A percentile compares a stretch with the other conserved stretches of the same genome.
Evolutionary conservation across 495 filamentous ascomycete species (phyloP).

Genomic region (Pyrenopolyporus hunteri): DNA sequence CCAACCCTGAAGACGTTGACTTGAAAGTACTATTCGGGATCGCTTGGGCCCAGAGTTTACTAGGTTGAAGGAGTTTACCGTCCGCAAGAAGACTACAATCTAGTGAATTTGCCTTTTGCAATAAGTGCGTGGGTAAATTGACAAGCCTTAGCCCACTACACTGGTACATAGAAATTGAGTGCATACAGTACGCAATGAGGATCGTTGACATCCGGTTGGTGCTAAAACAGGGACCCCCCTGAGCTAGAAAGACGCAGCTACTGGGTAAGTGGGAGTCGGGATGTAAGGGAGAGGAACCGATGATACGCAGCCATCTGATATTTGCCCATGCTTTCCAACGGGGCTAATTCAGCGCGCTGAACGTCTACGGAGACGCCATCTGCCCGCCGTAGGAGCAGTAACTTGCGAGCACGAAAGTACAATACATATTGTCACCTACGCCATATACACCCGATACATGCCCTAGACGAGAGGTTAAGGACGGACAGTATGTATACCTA

Average conservation of each 20-base stretch:
- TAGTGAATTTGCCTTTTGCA: constrained; percentile 28
- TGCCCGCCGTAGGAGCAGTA: background rate
- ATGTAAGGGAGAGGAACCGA: constrained; percentile 38
- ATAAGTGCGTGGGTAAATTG: constrained; percentile 37
- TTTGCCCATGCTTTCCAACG: constrained; percentile 25
- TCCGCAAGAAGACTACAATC: constrained; percentile 12
- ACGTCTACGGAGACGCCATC: constrained; percentile 3
- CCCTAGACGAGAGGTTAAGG: too few species aligned
- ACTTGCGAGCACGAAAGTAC: constrained; percentile 3
- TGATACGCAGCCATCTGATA: constrained; percentile 38
- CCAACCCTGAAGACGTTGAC: constrained; percentile 3
- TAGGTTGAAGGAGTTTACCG: constrained; percentile 23
- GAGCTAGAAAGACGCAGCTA: constrained; percentile 27
- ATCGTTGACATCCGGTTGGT: constrained; percentile 33
- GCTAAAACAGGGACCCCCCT: constrained; percentile 35
- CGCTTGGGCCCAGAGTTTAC: constrained; percentile 6
- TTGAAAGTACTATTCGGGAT: constrained; percentile 22
- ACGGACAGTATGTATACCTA: too few species aligned
- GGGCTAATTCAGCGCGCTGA: constrained; percentile 26
- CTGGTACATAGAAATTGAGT: constrained; percentile 22
- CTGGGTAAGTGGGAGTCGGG: constrained; percentile 31
- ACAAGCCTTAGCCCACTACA: constrained; percentile 30
- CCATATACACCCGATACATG: too few species aligned
- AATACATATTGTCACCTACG: too few species aligned
- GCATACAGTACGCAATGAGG: constrained; percentile 36